Conservation (phyloP, 306 rosid genomes). For the Trifolium fragiferum region DNA sequence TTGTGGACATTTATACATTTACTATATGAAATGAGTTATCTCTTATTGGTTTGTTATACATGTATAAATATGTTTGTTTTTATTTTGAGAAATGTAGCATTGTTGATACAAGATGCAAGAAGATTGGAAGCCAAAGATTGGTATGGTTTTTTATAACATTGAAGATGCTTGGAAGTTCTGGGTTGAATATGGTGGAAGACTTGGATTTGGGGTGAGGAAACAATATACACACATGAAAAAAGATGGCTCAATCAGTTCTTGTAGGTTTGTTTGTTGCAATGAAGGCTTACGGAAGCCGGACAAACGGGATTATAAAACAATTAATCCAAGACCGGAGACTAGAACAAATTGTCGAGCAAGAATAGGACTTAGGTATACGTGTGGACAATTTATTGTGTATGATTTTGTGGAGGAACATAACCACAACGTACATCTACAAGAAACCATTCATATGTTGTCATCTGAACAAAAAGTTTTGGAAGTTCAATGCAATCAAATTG, state of each 20-base stretch:
- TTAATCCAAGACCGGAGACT: not conserved
- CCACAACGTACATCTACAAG: not conserved
- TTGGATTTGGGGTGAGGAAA: not conserved
- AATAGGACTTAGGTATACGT: not conserved
- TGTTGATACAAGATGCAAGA: not conserved
- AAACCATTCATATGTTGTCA: not conserved
- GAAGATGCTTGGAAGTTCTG: not conserved
- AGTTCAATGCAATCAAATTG: not conserved
- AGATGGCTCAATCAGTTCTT: not conserved
- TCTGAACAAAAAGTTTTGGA: not conserved
- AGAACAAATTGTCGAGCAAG: not conserved
- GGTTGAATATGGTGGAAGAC: not conserved
- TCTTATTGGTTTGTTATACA: too few relatives aligned
- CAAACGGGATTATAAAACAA: not conserved
- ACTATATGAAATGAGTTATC: not conserved
- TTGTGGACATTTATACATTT: too few relatives aligned
- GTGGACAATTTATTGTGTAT: not conserved
- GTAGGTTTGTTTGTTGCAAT: not conserved
- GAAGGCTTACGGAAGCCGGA: not conserved
- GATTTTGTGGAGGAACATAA: conserved; percentile 1
- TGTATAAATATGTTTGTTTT: not conserved
- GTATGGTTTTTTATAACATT: not conserved
- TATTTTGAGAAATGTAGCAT: conserved; percentile 1
- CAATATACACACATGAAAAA: not conserved
- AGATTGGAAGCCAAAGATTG: conserved; percentile 2